Evolutionary conservation across 1,284 basidiomycete genomes (phyloP), one percentile per base, ranked within the genome.

Genomic region (Sphaerobolus stellatus): DNA sequence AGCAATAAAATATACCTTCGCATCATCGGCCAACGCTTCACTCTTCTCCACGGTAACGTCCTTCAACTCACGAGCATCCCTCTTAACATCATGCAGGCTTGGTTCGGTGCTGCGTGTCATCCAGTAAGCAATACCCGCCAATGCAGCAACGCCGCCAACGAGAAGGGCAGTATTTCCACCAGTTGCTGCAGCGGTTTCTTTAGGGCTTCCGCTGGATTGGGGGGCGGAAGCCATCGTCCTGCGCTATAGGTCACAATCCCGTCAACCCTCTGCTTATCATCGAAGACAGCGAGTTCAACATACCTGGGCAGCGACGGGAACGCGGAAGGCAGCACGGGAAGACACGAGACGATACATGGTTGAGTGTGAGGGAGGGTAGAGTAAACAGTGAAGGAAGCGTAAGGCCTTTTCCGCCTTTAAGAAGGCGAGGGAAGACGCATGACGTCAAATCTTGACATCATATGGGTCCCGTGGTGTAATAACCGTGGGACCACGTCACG

Each of bases 81-180:
- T 49, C 47, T 44, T 49, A 11, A 54, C 27, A 33, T 54, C 47
- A 4, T 25, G 22, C 34, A 24, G 40, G 11, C 45, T 6, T 22
- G 52, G 52, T 30, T 46, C 20, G 27, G 36, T 43, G n/a, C 27
- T 27, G 36, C 53, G 33, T 14, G 53, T 49, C 53, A 54, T 49
- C 14, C 49, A 54, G 22, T 49, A 54, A 18, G 29, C 53, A 22
- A 54, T 54, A 8, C 20, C 53, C 22, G 34, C 53, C 16, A 54
- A 28, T 7, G 44, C 9, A 13, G 53, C 46, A 25, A 54, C 53
- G 20, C 53, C 53, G 8, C 53, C 53, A 24, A 49, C 40, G 9
- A 54, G 53, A 18, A 54, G 47, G 5, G 47, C 47, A 4, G 47
- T 49, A 27, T 54, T 54, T 7, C 53, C 53, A 11, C 53, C 47